Percentiles rank a stretch among this genome's conserved stretches.
phyloP scores from a whole-genome alignment of 1,284 basidiomycete genomes.

The Naganishia sp. region DNA sequence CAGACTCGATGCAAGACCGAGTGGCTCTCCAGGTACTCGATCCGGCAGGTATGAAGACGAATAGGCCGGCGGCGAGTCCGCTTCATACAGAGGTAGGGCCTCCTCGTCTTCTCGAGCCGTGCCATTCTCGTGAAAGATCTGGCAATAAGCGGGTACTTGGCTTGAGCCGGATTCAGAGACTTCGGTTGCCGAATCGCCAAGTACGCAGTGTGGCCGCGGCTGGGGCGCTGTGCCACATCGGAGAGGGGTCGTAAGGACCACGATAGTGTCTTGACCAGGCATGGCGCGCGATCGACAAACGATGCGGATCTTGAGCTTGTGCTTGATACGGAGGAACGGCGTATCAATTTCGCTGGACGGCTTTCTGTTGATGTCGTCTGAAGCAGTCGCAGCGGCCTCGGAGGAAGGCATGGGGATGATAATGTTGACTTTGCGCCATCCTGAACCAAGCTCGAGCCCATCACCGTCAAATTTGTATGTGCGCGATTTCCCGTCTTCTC shows the following conservation, averaged over 20 bases:
- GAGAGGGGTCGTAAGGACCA: slow-evolving; percentile 46
- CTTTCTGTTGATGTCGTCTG: slow-evolving; percentile 20
- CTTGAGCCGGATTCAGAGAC: not conserved
- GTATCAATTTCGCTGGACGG: slow-evolving; percentile 29
- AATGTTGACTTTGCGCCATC: slow-evolving; percentile 47
- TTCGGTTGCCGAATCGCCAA: not conserved
- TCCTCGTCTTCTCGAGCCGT: slow-evolving; percentile 46
- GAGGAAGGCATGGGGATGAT: slow-evolving; percentile 45
- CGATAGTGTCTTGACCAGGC: slow-evolving; percentile 37
- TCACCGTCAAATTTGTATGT: slow-evolving; percentile 47
- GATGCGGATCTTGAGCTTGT: slow-evolving; percentile 47
- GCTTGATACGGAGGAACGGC: slow-evolving; percentile 47
- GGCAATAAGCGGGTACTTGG: slow-evolving; percentile 47
- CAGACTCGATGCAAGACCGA: no score
- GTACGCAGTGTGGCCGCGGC: slow-evolving; percentile 33
- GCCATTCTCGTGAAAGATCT: slow-evolving; percentile 52
- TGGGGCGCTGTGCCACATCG: slow-evolving; percentile 43
- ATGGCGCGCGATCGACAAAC: slow-evolving; percentile 37
- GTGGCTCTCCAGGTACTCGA: not conserved
- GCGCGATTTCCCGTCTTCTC: slow-evolving; percentile 36
- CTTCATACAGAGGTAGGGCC: slow-evolving; percentile 46
- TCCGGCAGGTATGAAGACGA: not conserved
- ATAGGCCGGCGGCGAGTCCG: slow-evolving; percentile 19
- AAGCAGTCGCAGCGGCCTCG: not conserved
- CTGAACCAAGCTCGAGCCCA: slow-evolving; percentile 41